Evolutionary conservation across 257 asterid species (phyloP), one percentile per base, ranked within the genome.

Genomic region (Knoxia roxburghii): DNA sequence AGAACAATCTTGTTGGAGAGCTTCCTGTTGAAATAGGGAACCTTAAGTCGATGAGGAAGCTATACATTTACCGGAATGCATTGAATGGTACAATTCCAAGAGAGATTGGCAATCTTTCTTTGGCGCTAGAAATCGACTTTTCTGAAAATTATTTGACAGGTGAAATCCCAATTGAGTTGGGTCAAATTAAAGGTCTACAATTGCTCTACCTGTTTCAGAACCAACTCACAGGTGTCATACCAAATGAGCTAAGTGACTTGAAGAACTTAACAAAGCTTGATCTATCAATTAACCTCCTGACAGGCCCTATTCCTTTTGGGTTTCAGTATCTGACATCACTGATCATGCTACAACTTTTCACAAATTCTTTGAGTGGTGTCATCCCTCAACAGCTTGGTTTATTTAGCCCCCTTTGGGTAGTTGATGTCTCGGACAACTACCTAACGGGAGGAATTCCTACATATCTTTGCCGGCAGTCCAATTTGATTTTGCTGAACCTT

Each of bases 221-320:
- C 46, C 79, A 78, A 72, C 93, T 92, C 12, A 80, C 86, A 0
- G 97, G 98, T 21, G 84, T 75, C 66, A 92, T 92, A 62, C 98
- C 98, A 0, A 66, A 79, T 17, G 96, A 86, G 82, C 82, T 92
- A 27, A 78, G 89, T 65, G 74, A 45, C 67, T 77, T 89, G 82
- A 79, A 62, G 77, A 80, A 89, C 77, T 81, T 92, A 73, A 76
- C 79, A 2, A 86, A 73, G 86, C 82, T 92, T 24, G 98, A 92
- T 73, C 74, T 92, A 75, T 92, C 98, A 1, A 86, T 89, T 65
- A 92, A 92, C 77, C 23, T 20, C 70, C 78, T 92, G 65, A 89
- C 88, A 2, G 98, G 98, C 30, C 89, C 95, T 32, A 92, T 92
- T 67, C 98, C 98, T 2, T 73, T 60, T 49, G 96, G 96, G 1